phyloP scores from a whole-genome alignment of 306 rosid species.

The Astragalus glycyphyllos region DNA sequence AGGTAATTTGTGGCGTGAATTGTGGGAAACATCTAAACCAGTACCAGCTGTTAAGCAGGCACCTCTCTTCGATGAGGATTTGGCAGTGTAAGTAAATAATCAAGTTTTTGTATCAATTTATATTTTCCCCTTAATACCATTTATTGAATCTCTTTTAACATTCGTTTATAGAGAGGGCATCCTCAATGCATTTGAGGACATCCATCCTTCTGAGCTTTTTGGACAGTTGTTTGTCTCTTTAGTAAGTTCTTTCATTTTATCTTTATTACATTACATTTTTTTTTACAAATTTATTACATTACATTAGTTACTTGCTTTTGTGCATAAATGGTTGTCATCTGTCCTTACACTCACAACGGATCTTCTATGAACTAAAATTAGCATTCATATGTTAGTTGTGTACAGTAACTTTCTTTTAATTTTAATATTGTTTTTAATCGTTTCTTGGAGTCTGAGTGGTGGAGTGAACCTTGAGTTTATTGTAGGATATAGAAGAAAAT shows the following conservation, averaged over 20 bases:
- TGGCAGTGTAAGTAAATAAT: slow-evolving; percentile 81
- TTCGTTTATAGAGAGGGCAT: slow-evolving; percentile 88
- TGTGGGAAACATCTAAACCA: slow-evolving; percentile 93
- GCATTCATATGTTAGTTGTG: neutral
- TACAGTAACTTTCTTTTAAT: neutral
- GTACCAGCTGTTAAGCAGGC: slow-evolving; percentile 95
- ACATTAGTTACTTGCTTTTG: neutral
- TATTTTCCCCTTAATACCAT: slow-evolving; percentile 20
- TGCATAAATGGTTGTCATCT: slow-evolving; percentile 2
- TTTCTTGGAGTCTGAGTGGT: slow-evolving; percentile 1
- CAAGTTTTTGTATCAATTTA: slow-evolving; percentile 11
- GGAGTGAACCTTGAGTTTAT: slow-evolving; percentile 21
- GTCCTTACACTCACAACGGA: neutral
- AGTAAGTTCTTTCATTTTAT: slow-evolving; percentile 62
- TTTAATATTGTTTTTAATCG: neutral
- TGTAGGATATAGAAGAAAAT: slow-evolving; percentile 13
- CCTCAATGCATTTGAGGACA: slow-evolving; percentile 75
- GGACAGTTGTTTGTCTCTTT: slow-evolving; percentile 82
- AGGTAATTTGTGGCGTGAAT: slow-evolving; percentile 98
- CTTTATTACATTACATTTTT: slow-evolving; percentile 18
- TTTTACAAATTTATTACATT: slow-evolving; percentile 28
- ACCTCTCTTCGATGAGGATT: slow-evolving; percentile 97
- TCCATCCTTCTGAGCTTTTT: slow-evolving; percentile 82
- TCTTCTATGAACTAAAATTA: slow-evolving; percentile 26
- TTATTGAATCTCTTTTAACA: slow-evolving; percentile 32